A percentile compares a stretch with the other conserved stretches of the same genome.
Conservation (phyloP, 176 grass and related monocot genomes). For the Rhynchospora tenuis region DNA sequence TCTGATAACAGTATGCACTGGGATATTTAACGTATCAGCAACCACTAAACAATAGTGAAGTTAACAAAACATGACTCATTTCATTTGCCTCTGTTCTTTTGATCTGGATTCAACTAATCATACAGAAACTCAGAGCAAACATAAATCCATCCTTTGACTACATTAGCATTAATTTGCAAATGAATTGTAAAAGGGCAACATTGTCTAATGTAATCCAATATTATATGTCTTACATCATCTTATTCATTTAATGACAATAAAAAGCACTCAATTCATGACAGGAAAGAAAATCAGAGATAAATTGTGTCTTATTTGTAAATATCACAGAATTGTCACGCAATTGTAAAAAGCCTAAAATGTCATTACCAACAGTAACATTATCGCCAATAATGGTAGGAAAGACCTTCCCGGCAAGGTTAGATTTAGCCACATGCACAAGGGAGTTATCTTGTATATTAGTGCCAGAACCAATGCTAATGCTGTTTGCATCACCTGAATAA, state of each 20-base stretch:
- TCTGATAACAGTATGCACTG: background rate
- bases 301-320: background rate
- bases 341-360: background rate
- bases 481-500: slow-evolving; percentile 79
- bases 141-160: background rate
- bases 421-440: slow-evolving; percentile 91
- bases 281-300: background rate
- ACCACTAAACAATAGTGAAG: background rate
- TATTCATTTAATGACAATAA: background rate
- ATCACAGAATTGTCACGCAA: background rate
- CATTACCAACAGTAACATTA: slow-evolving; percentile 89
- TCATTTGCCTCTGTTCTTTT: background rate
- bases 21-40: background rate
- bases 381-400: slow-evolving; percentile 86
- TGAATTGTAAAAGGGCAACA: background rate
- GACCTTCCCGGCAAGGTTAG: slow-evolving; percentile 89
- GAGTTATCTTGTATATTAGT: slow-evolving; percentile 99
- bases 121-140: background rate
- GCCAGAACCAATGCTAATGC: slow-evolving; percentile 65
- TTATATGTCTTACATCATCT: background rate
- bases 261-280: background rate
- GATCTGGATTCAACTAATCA: background rate
- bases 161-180: background rate
- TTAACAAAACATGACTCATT: background rate
- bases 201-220: slow-evolving; percentile 9